Base-by-base conservation (phyloP, 352 stramenopile species). In the Pythium angustatum region DNA sequence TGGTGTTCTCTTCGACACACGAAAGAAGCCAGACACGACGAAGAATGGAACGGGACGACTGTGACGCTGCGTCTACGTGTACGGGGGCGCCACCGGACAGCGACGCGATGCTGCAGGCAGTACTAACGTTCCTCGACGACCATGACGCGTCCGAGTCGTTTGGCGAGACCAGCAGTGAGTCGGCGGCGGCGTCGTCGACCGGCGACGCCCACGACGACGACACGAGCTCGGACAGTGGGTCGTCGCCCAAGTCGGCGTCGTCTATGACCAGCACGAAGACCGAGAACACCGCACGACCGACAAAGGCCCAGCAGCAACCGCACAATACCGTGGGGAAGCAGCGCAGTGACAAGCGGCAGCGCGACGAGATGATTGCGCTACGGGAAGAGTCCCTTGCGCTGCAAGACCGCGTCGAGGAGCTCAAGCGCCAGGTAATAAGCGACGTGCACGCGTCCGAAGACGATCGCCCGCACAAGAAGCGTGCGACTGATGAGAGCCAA, bases 271-370 rank as follows among this genome's bases (percentile, higher is more conserved):
- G 28, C 36, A 33, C 50, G 24, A 34, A 17, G 21, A 11, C 19
- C 4, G 21, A 22, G n/a, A 6, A 26, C 11, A 3, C 26, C 27
- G 15, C 44, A 10, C 22, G 44, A 7, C 11, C 27, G 21, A 17
- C 21, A 3, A 26, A 50, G 19, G 14, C 24, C 36, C 4, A 3
- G 43, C 12, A 45, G 19, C 15, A 15, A 9, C 40, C 40, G 28
- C 47, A 26, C 45, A 27, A 10, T 10, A 11, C 58, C 24, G 33
- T 55, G n/a, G n/a, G n/a, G n/a, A n/a, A n/a, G n/a, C n/a, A n/a
- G 43, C 56, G 60, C 10, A 71, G 63, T 1, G 74, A 71, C 64
- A 75, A 73, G 51, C 74, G 71, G 2, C 74, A 71, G 50, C 77
- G 73, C 47, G 68, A 79, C 5, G 71, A 81, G 36, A 54, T 81